Evolutionary conservation across 1,284 basidiomycete genomes (phyloP).

Genomic region (Kalmanozyma brasiliensis): DNA sequence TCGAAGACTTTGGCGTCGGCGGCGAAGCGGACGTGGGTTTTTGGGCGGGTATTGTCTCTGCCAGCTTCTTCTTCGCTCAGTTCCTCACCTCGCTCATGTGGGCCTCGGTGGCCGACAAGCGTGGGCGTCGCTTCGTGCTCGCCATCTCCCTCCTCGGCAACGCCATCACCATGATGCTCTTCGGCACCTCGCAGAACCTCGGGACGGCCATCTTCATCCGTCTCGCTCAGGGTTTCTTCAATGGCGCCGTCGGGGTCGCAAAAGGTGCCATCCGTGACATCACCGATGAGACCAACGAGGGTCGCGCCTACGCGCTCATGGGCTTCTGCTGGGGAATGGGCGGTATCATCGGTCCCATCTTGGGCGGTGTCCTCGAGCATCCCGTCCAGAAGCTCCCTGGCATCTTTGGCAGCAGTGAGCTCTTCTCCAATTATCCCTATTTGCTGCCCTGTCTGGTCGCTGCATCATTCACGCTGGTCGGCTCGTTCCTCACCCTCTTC

Average conservation of each 20-base stretch:
- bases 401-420: conserved; percentile 72
- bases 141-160: conserved; percentile 86
- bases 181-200: conserved; percentile 78
- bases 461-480: conserved; percentile 70
- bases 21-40: conserved; percentile 64
- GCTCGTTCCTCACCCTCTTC: conserved; percentile 86
- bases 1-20: conserved; percentile 63
- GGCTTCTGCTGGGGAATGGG: conserved; percentile 97
- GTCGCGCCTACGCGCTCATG: conserved; percentile 89
- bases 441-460: conserved; percentile 83
- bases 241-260: conserved; percentile 91
- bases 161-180: conserved; percentile 79
- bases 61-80: conserved; percentile 68
- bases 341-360: conserved; percentile 78
- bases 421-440: conserved; percentile 88
- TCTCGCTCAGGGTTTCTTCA: conserved; percentile 93
- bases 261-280: conserved; percentile 83
- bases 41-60: conserved; percentile 65
- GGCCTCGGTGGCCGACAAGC: conserved; percentile 91
- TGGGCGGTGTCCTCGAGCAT: conserved; percentile 73
- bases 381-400: conserved; percentile 86
- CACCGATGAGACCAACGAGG: conserved; percentile 89
- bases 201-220: conserved; percentile 82
- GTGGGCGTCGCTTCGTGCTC: conserved; percentile 86
- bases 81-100: conserved; percentile 89